Evolutionary conservation across 2,329 filamentous ascomycete genomes (phyloP).

Genomic region (Knufia petricola): DNA sequence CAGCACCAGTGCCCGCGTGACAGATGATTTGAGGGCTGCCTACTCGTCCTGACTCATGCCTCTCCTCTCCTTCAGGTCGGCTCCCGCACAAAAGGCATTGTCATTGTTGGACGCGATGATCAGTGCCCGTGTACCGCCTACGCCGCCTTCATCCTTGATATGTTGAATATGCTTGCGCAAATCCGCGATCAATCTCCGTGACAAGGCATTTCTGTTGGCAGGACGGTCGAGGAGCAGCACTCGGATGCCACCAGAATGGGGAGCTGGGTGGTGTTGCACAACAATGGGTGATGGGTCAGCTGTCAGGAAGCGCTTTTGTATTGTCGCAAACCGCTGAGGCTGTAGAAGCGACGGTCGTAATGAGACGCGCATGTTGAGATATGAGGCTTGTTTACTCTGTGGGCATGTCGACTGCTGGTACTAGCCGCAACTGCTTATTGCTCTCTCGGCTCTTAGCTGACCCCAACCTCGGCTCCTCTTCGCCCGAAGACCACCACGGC

Average conservation of each 20-base stretch:
- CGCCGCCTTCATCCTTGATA: constrained; percentile 51
- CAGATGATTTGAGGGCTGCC: constrained; percentile 27
- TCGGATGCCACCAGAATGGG: constrained; percentile 72
- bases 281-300: constrained; percentile 40
- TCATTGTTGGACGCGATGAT: constrained; percentile 81
- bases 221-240: constrained; percentile 82
- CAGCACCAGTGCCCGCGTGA: neutral
- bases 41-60: constrained; percentile 71
- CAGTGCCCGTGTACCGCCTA: constrained; percentile 62
- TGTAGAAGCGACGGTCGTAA: constrained; percentile 1
- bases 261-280: constrained; percentile 64
- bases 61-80: constrained; percentile 81
- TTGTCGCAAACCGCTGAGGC: neutral
- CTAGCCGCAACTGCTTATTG: too few species aligned
- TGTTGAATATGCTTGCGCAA: constrained; percentile 63
- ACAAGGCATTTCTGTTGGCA: constrained; percentile 81
- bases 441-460: too few species aligned
- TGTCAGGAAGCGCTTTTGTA: constrained; percentile 5
- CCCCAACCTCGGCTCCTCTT: too few species aligned
- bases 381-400: neutral
- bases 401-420: neutral
- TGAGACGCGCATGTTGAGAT: constrained; percentile 13
- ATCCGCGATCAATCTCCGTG: constrained; percentile 61
- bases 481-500: too few species aligned
- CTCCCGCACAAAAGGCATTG: constrained; percentile 82